Base-by-base conservation (phyloP, 176 grass and related monocot genomes). In the Hordeum marinum region DNA sequence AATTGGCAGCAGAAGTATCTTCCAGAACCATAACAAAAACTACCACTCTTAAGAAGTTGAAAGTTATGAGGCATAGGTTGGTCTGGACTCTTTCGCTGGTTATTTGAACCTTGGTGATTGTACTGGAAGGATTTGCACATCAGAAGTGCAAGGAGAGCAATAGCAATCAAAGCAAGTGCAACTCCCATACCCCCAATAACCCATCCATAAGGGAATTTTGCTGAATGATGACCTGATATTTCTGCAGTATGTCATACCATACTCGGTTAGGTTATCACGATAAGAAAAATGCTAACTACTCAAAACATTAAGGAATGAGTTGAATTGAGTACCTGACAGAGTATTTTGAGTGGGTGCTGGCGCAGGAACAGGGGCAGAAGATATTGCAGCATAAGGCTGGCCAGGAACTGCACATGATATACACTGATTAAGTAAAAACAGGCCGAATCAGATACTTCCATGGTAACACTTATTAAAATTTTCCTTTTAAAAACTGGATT, bases 21-120 rank as follows among this genome's bases (percentile, higher is more conserved):
- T 85, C 96, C 96, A 92, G 96, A 96, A 84, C 90, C 96, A 76
- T 87, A 89, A 89, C 92, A 90, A 63, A 99, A 96, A 84, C 96
- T 96, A 36, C 85, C 91, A 82, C 91, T 95, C 71, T 89, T 95
- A 87, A 96, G 93, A 68, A 91, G 83, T 79, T 96, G 89, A 90
- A 99, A 99, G 15, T 96, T 92, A 85, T 94, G 91, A 12, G 85
- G 71, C 21, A 82, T 48, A 25, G 94, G 70, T 18, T 86, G 89
- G 39, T 95, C 84, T 74, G 89, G 84, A 62, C 86, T 92, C 79
- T 96, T 94, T 86, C 55, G 24, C 43, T 88, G 70, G 58, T 75
- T 90, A 77, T 85, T 88, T 84, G 84, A 66, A 92, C 58, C 76
- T 85, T 76, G 62, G 63, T 66, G 27, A 81, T 90, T 87, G 52